Percentiles rank a stretch among this genome's conserved stretches.
These are phyloP conservation scores for Selenicereus undatus DNA, from an alignment of 148 eudicot genomes.

Conservation along the genomic window DNA sequence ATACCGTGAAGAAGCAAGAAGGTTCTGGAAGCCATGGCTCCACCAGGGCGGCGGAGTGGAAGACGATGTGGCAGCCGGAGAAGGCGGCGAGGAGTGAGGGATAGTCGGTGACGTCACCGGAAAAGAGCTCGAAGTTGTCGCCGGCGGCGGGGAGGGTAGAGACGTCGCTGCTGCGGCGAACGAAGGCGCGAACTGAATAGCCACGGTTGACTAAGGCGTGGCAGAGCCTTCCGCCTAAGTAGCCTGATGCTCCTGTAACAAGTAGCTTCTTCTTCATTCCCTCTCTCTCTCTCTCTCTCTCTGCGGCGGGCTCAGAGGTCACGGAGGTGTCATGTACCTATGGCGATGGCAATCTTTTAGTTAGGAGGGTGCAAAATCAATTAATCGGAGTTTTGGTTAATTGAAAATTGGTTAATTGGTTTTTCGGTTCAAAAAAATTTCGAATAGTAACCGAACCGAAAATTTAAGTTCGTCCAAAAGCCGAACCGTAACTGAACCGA, in stretches of 20 bases:
- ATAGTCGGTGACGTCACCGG: constrained; percentile 74
- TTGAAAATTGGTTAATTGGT: too few relatives aligned
- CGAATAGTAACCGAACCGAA: too few relatives aligned
- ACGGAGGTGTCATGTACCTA: neutral
- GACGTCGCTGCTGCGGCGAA: constrained; percentile 61
- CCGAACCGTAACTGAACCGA: too few relatives aligned
- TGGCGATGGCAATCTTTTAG: neutral
- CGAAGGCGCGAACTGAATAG: constrained; percentile 75
- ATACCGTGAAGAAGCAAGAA: constrained; percentile 42
- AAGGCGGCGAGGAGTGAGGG: constrained; percentile 57
- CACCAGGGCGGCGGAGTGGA: constrained; percentile 90
- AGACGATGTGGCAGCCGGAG: constrained; percentile 53
- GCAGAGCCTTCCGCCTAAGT: constrained; percentile 79
- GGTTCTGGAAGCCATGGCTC: constrained; percentile 95
- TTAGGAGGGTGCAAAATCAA: too few relatives aligned
- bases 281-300: neutral
- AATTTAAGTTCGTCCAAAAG: too few relatives aligned
- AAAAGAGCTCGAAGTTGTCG: constrained; percentile 42
- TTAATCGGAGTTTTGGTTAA: too few relatives aligned
- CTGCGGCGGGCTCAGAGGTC: neutral
- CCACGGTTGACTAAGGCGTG: constrained; percentile 50
- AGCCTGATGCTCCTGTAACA: constrained; percentile 96
- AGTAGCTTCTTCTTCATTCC: constrained; percentile 36
- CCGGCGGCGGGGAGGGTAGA: constrained; percentile 47
- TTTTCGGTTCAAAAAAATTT: too few relatives aligned